Base-by-base conservation (phyloP, 73 alveolate species). In the Durusdinium trenchii region DNA sequence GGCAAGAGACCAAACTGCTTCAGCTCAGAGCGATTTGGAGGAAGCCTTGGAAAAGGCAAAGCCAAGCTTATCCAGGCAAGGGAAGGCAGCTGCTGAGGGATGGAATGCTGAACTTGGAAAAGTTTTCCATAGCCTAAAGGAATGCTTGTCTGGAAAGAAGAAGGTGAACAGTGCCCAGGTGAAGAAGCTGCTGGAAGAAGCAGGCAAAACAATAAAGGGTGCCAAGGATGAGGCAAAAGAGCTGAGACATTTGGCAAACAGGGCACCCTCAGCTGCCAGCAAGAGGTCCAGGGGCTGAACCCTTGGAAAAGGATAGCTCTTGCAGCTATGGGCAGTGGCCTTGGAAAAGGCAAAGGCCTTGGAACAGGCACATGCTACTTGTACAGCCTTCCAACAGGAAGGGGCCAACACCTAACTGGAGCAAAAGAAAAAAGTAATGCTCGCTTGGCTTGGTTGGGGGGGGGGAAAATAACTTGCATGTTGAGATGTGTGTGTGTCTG, bases 31-130 rank as follows among this genome's bases (percentile, higher is more conserved):
- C 23, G 40, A 51, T 36, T 38, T 51, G 78, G 57, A 84, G 52
- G 94, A 84, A 30, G 67, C 94, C 43, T 48, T 84, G 94, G 94
- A 52, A 84, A 50, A 84, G 94, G 94, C 67, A 2, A 12, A 6
- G 3, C 54, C 40, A 30, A 51, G n/a, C 42, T 18, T 36, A n/a
- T 5, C 69, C 62, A 48, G 92, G 87, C 87, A 76, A 23, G 87
- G 87, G 62, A 76, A 43, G 42, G 87, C 87, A 14, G 61, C 48
- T 6, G 87, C 87, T 42, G 61, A 38, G 57, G 87, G 87, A 12
- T 76, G 57, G 87, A 3, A 10, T 3, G 42, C 87, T 42, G 52
- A 76, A 40, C 61, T 76, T 45, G 26, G 35, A 18, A 76, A 76
- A 47, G 43, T 40, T 76, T 14, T 40, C 43, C 18, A 32, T 2